A percentile compares a stretch with the other conserved stretches of the same genome.
Evolutionary conservation across 31 red algal genomes (phyloP).

Genomic region (Endocladia muricata): DNA sequence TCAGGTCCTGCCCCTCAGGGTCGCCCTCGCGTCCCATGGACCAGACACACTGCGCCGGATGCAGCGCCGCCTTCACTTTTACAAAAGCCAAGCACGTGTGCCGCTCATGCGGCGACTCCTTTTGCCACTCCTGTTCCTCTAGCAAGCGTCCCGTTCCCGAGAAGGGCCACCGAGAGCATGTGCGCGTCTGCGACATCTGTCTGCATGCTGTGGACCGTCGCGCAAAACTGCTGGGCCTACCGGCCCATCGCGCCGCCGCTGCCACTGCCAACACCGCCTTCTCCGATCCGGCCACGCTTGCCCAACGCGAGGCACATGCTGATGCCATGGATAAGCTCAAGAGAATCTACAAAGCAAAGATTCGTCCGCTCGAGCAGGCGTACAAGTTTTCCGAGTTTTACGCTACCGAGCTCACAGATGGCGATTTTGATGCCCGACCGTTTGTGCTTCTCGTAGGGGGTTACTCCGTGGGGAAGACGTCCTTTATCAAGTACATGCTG

Average conservation of each 20-base stretch:
- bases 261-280: conserved; percentile 39
- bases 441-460: conserved; percentile 76
- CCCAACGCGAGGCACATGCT: conserved; percentile 59
- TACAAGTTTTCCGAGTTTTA: conserved; percentile 84
- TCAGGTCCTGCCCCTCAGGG: no score
- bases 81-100: conserved; percentile 54
- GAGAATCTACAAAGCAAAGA: conserved; percentile 81
- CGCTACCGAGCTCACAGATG: conserved; percentile 66
- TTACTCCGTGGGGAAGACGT: conserved; percentile 85
- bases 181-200: conserved; percentile 71
- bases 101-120: conserved; percentile 49
- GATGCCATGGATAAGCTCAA: conserved; percentile 69
- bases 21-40: no score
- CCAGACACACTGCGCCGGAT: conserved; percentile 72
- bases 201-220: conserved; percentile 59
- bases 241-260: not conserved
- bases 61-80: conserved; percentile 53
- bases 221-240: conserved; percentile 26
- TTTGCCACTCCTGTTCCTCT: conserved; percentile 59
- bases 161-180: conserved; percentile 30
- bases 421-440: conserved; percentile 76
- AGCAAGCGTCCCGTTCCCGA: conserved; percentile 51
- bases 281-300: conserved; percentile 32
- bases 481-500: conserved; percentile 81
- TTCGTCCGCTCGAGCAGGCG: conserved; percentile 72